Evolutionary conservation across 176 grass and related monocot genomes (phyloP), one percentile per base, ranked within the genome.

Genomic region (Carex littledalei): DNA sequence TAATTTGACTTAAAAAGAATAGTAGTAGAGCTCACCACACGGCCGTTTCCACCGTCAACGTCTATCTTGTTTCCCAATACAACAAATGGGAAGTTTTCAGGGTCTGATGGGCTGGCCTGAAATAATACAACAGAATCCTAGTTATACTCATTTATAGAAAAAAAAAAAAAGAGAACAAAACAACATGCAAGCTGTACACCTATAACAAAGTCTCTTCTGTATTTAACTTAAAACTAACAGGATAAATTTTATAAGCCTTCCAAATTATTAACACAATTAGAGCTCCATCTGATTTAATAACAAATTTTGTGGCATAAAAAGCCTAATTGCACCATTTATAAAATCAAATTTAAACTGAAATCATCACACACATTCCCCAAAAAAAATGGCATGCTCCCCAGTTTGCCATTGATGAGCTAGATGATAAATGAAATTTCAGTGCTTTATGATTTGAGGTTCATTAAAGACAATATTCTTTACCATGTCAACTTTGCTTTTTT

Each of bases 31-130:
- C 90, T 94, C 72, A 97, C 94, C 39, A 93, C 89, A 75, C 94
- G 87, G 70, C 94, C 92, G 71, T 97, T 97, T 60, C 94, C 94
- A 88, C 94, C 92, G 83, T 97, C 94, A 68, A 97, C 84, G 17
- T 97, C 92, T 63, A 94, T 89, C 84, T 97, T 97, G 78, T 97
- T 97, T 56, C 94, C 94, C 87, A 97, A 84, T 71, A 97, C 87
- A 56, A 97, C 85, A 92, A 97, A 97, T 66, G 94, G 94, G 70
- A 97, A 97, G 75, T 97, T 94, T 2, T 92, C 92, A 65, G 90
- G 94, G 73, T 97, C 90, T 21, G 94, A 94, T 56, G 94, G 94
- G 80, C 94, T 92, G 52, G 94, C 94, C 94, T 97, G 90, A 50
- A 91, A 81, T 29, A 43, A 69, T 64, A 69, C 5, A 78, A 26